phyloP scores from a whole-genome alignment of 2,329 filamentous ascomycete species.

The Diaporthe citri region DNA sequence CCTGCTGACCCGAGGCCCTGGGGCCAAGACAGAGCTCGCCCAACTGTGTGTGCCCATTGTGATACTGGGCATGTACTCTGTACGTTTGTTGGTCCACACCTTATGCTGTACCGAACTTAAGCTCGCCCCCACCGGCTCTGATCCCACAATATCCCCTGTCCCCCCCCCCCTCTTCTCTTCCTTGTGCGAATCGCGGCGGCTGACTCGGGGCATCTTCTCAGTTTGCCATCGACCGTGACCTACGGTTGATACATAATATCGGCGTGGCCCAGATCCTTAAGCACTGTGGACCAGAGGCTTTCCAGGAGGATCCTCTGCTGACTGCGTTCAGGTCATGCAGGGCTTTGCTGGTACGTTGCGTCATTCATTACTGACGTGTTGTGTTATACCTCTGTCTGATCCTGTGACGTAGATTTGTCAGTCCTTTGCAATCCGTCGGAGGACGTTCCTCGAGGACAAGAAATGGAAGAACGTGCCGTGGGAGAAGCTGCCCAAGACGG shows the following conservation, averaged over 20 bases:
- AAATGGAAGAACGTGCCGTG: constrained; percentile 45
- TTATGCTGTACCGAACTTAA: not conserved
- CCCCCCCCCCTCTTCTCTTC: not conserved
- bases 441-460: constrained; percentile 42
- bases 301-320: constrained; percentile 44
- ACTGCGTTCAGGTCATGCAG: constrained; percentile 45
- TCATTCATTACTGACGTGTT: not conserved
- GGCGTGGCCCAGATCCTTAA: constrained; percentile 46
- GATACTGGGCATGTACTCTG: constrained; percentile 41
- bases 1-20: constrained; percentile 22
- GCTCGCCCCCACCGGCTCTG: constrained; percentile 1
- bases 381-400: not conserved
- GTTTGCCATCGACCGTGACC: constrained; percentile 45
- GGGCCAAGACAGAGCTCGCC: constrained; percentile 33
- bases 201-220: constrained; percentile 11
- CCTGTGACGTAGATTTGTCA: constrained; percentile 42
- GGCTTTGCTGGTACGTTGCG: constrained; percentile 41
- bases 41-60: constrained; percentile 37
- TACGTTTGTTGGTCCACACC: constrained; percentile 26
- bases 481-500: constrained; percentile 42
- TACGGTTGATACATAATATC: constrained; percentile 45
- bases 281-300: constrained; percentile 44
- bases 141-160: constrained; percentile 23
- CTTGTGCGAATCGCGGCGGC: not conserved
- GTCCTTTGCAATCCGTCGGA: constrained; percentile 43